Conservation (phyloP, 352 stramenopile species). For the Pythium volutum region DNA sequence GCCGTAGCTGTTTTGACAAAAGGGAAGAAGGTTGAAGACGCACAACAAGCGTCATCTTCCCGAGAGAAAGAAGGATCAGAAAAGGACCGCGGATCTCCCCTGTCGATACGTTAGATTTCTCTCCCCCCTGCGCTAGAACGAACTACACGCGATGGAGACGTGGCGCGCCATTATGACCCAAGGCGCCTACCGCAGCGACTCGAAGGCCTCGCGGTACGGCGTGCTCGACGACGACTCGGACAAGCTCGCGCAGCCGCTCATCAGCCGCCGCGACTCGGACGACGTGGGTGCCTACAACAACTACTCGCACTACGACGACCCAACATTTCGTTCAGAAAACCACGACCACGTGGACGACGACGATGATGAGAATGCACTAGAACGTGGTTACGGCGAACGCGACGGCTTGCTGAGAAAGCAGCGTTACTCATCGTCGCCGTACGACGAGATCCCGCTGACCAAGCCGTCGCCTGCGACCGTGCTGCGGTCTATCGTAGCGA, state of each 20-base stretch:
- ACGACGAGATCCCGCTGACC: constrained; percentile 19
- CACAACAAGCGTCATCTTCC: constrained; percentile 2
- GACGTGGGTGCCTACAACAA: not conserved
- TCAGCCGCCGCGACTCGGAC: constrained; percentile 23
- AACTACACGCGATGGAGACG: constrained; percentile 18
- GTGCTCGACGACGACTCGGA: constrained; percentile 32
- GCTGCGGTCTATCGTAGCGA: constrained; percentile 17
- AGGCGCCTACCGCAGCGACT: constrained; percentile 24
- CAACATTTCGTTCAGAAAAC: too few species aligned
- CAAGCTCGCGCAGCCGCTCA: constrained; percentile 39
- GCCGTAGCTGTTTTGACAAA: constrained; percentile 7
- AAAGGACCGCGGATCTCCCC: not conserved
- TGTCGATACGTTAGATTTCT: not conserved
- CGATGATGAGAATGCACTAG: constrained; percentile 4
- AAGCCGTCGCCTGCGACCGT: constrained; percentile 13
- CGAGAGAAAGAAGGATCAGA: not conserved
- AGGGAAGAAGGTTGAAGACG: not conserved
- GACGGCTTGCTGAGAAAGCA: constrained; percentile 11
- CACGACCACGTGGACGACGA: constrained; percentile 8
- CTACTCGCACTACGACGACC: constrained; percentile 9
- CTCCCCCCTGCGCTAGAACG: not conserved
- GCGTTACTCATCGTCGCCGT: not conserved
- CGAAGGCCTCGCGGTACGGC: constrained; percentile 26
- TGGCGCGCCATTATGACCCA: constrained; percentile 25
- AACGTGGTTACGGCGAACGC: not conserved